Evolutionary conservation across 73 alveolate species (phyloP).

Genomic region (Strombidium stylifer): DNA sequence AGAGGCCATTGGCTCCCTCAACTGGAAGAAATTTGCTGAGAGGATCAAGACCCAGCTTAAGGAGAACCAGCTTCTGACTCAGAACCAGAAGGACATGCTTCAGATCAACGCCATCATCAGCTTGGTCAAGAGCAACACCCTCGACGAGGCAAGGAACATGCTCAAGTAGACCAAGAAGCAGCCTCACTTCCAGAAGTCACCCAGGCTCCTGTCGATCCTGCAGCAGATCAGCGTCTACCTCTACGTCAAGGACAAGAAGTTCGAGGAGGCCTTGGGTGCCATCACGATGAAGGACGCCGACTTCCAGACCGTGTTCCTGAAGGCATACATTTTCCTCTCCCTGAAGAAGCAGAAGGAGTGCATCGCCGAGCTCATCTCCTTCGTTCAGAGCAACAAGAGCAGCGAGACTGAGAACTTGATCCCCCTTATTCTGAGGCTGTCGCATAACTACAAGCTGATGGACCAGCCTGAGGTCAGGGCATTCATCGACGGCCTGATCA

Average conservation of each 20-base stretch:
- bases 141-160: constrained; percentile 17
- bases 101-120: constrained; percentile 21
- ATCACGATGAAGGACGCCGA: constrained; percentile 16
- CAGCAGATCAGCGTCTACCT: constrained; percentile 18
- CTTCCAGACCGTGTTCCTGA: constrained; percentile 8
- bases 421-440: no score
- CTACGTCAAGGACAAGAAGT: constrained; percentile 31
- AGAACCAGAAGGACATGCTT: constrained; percentile 18
- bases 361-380: no score
- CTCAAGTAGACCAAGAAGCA: constrained; percentile 6
- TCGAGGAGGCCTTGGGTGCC: constrained; percentile 17
- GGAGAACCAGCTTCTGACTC: constrained; percentile 16
- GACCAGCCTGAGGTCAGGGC: no score
- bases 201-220: no score
- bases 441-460: no score
- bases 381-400: no score
- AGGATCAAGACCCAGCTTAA: constrained; percentile 3
- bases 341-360: neutral
- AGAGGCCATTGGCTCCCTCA: constrained; percentile 22
- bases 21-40: constrained; percentile 35
- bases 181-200: no score
- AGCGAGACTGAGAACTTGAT: no score
- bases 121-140: constrained; percentile 2
- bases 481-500: no score
- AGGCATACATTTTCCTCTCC: constrained; percentile 7